These are phyloP conservation scores for Cladosporium sp. DNA, from an alignment of 2,329 filamentous ascomycete species.

Conservation along the genomic window DNA sequence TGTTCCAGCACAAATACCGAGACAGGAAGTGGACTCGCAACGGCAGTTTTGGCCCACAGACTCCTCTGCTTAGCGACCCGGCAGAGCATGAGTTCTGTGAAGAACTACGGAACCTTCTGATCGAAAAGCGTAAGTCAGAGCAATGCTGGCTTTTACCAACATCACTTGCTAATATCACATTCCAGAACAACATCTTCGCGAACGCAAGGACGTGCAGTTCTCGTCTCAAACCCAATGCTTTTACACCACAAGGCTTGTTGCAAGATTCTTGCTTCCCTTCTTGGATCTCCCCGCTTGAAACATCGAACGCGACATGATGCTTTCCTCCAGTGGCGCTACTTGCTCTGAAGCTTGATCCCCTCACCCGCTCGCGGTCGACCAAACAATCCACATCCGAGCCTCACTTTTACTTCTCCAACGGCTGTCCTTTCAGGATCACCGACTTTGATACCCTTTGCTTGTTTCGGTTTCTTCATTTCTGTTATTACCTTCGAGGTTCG, in stretches of 20 bases:
- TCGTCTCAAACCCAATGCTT: conserved; percentile 34
- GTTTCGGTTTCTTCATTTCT: too few species aligned
- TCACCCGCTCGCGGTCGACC: too few species aligned
- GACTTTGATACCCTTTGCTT: too few species aligned
- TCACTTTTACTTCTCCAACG: neutral
- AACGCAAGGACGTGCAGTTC: conserved; percentile 35
- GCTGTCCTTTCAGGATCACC: too few species aligned
- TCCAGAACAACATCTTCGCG: conserved; percentile 36
- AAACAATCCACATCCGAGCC: too few species aligned
- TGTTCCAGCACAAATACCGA: conserved; percentile 47
- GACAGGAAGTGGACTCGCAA: conserved; percentile 34
- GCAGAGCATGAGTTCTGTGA: conserved; percentile 34
- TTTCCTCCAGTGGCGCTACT: too few species aligned
- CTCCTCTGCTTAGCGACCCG: conserved; percentile 33
- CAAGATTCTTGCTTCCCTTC: conserved; percentile 40
- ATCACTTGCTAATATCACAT: neutral
- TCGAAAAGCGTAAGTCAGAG: conserved; percentile 38
- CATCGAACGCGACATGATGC: too few species aligned
- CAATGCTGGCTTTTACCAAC: neutral
- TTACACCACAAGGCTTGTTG: conserved; percentile 40
- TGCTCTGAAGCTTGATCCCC: too few species aligned
- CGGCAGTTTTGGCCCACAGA: conserved; percentile 36
- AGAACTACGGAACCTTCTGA: conserved; percentile 35
- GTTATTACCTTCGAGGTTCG: too few species aligned
- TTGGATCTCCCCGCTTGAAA: conserved; percentile 6